Base-by-base conservation (phyloP, 352 stramenopile species). In the Peronospora belbahrii region DNA sequence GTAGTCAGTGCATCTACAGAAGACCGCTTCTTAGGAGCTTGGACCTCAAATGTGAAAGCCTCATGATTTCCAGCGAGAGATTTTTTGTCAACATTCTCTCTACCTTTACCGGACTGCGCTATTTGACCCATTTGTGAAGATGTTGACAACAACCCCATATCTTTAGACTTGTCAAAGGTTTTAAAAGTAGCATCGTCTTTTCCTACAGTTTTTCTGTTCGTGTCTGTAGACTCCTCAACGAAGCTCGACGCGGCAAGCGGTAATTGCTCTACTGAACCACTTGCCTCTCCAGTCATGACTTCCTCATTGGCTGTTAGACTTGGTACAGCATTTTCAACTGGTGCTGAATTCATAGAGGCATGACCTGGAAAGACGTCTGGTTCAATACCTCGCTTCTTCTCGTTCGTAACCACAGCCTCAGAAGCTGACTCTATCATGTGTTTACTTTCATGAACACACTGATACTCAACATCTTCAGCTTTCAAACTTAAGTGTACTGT, bases 21-120 rank as follows among this genome's bases (percentile, higher is more conserved):
- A 7, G 10, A 11, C 24, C 36, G 48, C 51, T 61, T 51, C 50
- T 65, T 61, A 36, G 57, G 19, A 15, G 53, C 23, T 23, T 75
- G 64, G 46, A 83, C 54, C 30, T 87, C 75, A 46, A 87, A 87
- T 23, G 57, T 83, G 40, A 84, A 59, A 22, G 32, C n/a, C n/a
- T 62, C 58, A 6, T 62, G 24, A 4, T 52, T 35, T 3, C 34
- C 41, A 17, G 4, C 1, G 5, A 35, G 9, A 6, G 17, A 39
- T 28, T 50, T 41, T 13, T 55, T 49, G 6, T 56, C 47, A 4
- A 55, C 51, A 22, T 50, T 34, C 8, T 55, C 48, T 4, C n/a
- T 55, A 1, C 37, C 45, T 18, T 23, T 39, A 11, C 27, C 43
- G 2, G 59, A 51, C 10, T 47, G 8, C 14, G 20, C 24, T 42